These are phyloP conservation scores for Hanseniaspora vineae DNA, from an alignment of 805 yeast species.

Conservation along the genomic window DNA sequence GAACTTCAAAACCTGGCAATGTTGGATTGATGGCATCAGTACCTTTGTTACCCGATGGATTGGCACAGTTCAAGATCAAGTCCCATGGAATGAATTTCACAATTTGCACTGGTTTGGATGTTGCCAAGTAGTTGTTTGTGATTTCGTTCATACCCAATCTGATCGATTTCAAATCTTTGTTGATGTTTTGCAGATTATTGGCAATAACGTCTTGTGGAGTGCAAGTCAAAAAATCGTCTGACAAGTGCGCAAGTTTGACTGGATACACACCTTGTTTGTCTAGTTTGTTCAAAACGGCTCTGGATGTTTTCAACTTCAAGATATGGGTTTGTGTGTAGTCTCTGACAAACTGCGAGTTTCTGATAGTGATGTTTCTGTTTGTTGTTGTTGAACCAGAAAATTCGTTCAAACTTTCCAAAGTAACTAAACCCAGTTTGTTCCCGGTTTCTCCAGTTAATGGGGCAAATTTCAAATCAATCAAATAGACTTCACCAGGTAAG, in stretches of 20 bases:
- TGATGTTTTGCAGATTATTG: constrained; percentile 10
- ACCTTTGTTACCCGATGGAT: constrained; percentile 56
- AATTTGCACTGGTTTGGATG: constrained; percentile 56
- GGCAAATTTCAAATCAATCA: constrained; percentile 71
- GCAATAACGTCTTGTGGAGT: constrained; percentile 13
- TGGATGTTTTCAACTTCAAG: constrained; percentile 61
- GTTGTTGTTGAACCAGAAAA: constrained; percentile 50
- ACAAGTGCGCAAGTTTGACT: constrained; percentile 67
- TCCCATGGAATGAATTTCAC: constrained; percentile 66
- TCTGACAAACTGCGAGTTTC: constrained; percentile 65
- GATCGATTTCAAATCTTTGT: constrained; percentile 42
- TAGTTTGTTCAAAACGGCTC: constrained; percentile 54
- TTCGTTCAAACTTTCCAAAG: constrained; percentile 54
- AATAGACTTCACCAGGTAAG: constrained; percentile 73
- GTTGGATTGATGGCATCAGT: constrained; percentile 53
- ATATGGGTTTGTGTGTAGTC: constrained; percentile 77
- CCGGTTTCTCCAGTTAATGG: constrained; percentile 42
- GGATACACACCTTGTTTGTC: constrained; percentile 85
- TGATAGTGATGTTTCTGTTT: constrained; percentile 37
- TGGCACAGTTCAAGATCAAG: constrained; percentile 46
- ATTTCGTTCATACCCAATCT: constrained; percentile 74
- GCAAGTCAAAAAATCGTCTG: constrained; percentile 26
- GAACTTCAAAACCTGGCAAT: constrained; percentile 63
- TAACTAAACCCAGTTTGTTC: constrained; percentile 42
- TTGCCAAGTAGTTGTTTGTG: constrained; percentile 64